Conservation (phyloP, 495 filamentous ascomycete genomes). For the Penicillium parvum region DNA sequence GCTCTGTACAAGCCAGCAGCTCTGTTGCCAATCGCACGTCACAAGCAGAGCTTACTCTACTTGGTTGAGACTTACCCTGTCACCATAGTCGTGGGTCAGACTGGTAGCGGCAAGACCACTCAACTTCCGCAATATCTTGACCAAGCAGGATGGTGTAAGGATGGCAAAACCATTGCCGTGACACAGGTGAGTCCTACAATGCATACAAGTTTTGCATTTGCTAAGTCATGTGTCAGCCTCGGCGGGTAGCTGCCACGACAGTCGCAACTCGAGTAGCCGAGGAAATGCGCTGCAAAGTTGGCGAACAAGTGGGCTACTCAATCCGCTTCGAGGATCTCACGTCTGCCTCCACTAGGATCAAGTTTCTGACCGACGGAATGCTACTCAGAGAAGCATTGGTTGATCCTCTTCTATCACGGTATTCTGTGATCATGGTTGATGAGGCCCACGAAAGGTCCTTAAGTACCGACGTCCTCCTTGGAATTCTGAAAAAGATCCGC, state of each 20-base stretch:
- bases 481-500: conserved; percentile 89
- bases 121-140: conserved; percentile 86
- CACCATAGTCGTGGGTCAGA: conserved; percentile 82
- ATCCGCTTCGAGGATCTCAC: conserved; percentile 96
- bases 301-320: conserved; percentile 93
- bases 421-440: conserved; percentile 98
- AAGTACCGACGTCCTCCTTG: conserved; percentile 89
- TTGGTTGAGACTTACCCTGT: conserved; percentile 72
- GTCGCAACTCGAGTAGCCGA: conserved; percentile 89
- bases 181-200: conserved; percentile 67
- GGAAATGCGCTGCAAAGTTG: conserved; percentile 85
- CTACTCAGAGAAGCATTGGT: conserved; percentile 90
- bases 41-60: conserved; percentile 69
- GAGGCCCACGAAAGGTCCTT: conserved; percentile 96
- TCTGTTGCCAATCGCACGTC: conserved; percentile 72
- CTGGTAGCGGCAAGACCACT: conserved; percentile 88
- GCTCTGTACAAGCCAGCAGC: conserved; percentile 73
- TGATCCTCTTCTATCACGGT: conserved; percentile 86
- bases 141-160: conserved; percentile 81
- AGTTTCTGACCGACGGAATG: conserved; percentile 95
- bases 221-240: conserved; percentile 57
- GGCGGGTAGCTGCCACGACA: conserved; percentile 87
- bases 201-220: neutral
- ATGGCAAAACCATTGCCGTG: conserved; percentile 77
- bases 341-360: conserved; percentile 83